Base-by-base conservation (phyloP, 805 yeast species). In the Wickerhamomyces queroliae region DNA sequence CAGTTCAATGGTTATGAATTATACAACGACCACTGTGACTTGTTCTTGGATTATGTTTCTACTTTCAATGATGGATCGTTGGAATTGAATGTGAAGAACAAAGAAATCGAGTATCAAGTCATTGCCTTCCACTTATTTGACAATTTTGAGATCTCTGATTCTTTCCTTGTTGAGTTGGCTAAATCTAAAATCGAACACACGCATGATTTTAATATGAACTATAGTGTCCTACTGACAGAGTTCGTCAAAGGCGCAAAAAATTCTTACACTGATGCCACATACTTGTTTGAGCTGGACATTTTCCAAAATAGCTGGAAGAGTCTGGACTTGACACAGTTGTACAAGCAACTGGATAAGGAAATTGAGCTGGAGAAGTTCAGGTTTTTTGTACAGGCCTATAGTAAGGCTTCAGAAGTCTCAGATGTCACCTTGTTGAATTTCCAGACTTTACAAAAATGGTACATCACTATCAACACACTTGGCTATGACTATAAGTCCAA, bases 11-110 rank as follows among this genome's bases (percentile, higher is more conserved):
- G 74, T 0, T 62, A 59, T 25, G 44, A 52, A 1, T 42, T 66
- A 5, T 52, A 58, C 18, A 52, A 44, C 7, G 62, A 62, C 9
- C 66, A 68, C 33, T 47, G 61, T 16, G 75, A 71, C 29, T 47
- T 58, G 32, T 64, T 73, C 27, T 44, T 61, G 8, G 72, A 70
- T 39, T 69, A 59, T 41, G 46, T 54, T n/a, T 39, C 53, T 12
- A 40, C 43, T 0, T 37, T 41, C 18, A 53, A 59, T 39, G 44
- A 45, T 23, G 39, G 39, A 17, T 23, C 2, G 18, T 11, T 13
- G 2, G 13, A 10, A 21, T 38, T 13, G 23, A 32, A 2, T 36
- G 16, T 28, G 19, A 7, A 18, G 2, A 17, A 34, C 2, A 45
- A 43, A 33, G 47, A 45, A 12, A 29, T 40, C 1, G 53, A 54